phyloP scores from a whole-genome alignment of 1,284 basidiomycete species.

The Xerocomus amazonicus region DNA sequence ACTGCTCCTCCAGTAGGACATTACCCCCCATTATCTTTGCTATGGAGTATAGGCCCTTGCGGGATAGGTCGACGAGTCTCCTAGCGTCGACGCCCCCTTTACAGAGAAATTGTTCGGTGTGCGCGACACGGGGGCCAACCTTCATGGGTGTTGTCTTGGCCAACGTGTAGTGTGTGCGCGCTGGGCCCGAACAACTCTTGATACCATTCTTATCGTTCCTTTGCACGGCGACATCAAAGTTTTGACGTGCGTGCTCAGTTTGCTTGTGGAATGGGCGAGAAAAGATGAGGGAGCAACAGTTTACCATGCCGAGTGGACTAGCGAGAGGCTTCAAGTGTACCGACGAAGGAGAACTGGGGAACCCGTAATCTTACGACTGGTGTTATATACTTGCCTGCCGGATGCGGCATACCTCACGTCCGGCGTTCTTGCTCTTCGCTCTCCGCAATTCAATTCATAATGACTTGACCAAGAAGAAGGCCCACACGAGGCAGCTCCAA shows the following conservation, averaged over 20 bases:
- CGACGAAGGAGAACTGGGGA: constrained; percentile 11
- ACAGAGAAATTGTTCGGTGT: constrained; percentile 36
- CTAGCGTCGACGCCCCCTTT: constrained; percentile 35
- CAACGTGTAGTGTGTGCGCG: constrained; percentile 28
- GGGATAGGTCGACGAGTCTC: constrained; percentile 34
- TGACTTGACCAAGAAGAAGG: constrained; percentile 19
- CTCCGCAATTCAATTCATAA: constrained; percentile 13
- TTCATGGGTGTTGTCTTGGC: constrained; percentile 21
- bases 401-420: constrained; percentile 15
- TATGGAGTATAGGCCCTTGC: constrained; percentile 30
- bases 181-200: constrained; percentile 37
- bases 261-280: constrained; percentile 21
- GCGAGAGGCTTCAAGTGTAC: constrained; percentile 28
- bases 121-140: constrained; percentile 34
- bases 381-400: constrained; percentile 23
- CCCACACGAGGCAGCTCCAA: constrained; percentile 27
- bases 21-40: constrained; percentile 37
- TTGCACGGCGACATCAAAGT: constrained; percentile 26
- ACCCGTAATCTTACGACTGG: constrained; percentile 4
- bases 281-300: constrained; percentile 21
- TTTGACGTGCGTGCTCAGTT: constrained; percentile 17
- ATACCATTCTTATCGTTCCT: constrained; percentile 24
- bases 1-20: constrained; percentile 36
- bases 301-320: constrained; percentile 28
- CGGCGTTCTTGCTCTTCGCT: constrained; percentile 17